Conservation (phyloP, 495 filamentous ascomycete genomes). For the Hypomontagnella submonticulosa region DNA sequence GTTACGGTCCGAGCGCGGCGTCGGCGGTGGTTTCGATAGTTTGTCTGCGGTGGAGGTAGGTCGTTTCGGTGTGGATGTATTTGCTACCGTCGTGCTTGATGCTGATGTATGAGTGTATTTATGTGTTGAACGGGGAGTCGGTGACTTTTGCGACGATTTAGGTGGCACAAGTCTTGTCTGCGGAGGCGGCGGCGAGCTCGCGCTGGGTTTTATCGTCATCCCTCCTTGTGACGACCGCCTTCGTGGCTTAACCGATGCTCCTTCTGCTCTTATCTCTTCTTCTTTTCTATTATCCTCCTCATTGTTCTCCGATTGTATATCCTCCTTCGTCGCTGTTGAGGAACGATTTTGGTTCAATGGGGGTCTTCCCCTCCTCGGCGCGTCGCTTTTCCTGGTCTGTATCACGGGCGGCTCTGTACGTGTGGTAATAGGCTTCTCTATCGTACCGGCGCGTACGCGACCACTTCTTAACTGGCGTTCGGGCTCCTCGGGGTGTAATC, state of each 20-base stretch:
- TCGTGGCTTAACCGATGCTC: not conserved
- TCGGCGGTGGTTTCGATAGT: constrained; percentile 33
- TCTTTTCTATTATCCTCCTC: constrained; percentile 3
- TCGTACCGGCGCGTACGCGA: constrained; percentile 43
- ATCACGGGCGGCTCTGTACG: not conserved
- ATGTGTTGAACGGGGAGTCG: constrained; percentile 36
- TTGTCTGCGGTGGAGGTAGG: constrained; percentile 30
- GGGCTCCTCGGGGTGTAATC: constrained; percentile 51
- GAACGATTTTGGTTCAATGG: constrained; percentile 23
- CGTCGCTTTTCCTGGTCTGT: constrained; percentile 14
- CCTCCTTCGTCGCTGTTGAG: constrained; percentile 22
- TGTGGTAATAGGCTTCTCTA: constrained; percentile 6
- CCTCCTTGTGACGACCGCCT: not conserved
- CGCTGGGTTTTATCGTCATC: not conserved
- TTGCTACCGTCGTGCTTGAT: not conserved
- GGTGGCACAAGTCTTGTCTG: constrained; percentile 30
- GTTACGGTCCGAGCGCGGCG: constrained; percentile 64
- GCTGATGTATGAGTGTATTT: not conserved
- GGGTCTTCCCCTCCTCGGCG: constrained; percentile 18
- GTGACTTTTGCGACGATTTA: constrained; percentile 37
- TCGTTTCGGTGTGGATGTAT: constrained; percentile 39
- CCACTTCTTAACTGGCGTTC: constrained; percentile 52
- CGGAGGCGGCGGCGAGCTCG: constrained; percentile 14
- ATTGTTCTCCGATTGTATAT: constrained; percentile 22
- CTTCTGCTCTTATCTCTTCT: not conserved